Percentiles rank a stretch among this genome's conserved stretches.
Conservation (phyloP, 169 alveolate species). For the Cytauxzoon felis region DNA sequence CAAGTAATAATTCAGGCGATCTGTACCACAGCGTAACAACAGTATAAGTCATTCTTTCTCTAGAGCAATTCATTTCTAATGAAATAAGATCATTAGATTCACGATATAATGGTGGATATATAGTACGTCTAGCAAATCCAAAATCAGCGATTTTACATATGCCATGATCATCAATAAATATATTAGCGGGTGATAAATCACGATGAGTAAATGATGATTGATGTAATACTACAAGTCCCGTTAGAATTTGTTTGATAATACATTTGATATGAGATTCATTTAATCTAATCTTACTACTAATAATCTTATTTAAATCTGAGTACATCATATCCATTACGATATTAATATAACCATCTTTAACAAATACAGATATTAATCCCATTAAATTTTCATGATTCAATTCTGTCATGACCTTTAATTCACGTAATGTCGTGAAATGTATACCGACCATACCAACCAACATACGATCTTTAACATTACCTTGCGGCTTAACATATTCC, state of each 20-base stretch:
- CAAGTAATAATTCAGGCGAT: constrained; percentile 92
- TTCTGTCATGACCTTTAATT: constrained; percentile 86
- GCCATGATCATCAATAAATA: constrained; percentile 75
- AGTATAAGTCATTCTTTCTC: constrained; percentile 76
- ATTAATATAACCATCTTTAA: constrained; percentile 77
- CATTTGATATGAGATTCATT: constrained; percentile 85
- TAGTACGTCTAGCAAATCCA: constrained; percentile 77
- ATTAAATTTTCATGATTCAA: constrained; percentile 84
- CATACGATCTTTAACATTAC: constrained; percentile 67
- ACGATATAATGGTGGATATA: constrained; percentile 53
- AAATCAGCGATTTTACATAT: constrained; percentile 85
- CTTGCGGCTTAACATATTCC: constrained; percentile 73
- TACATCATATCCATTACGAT: constrained; percentile 90
- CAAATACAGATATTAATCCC: constrained; percentile 82
- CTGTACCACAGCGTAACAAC: constrained; percentile 93
- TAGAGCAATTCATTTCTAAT: constrained; percentile 57
- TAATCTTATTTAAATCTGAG: constrained; percentile 85
- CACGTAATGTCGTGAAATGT: constrained; percentile 88
- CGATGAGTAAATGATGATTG: constrained; percentile 74
- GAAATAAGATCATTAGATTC: constrained; percentile 35
- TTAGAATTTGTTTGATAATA: constrained; percentile 75
- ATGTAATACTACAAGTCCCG: constrained; percentile 74
- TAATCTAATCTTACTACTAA: constrained; percentile 82
- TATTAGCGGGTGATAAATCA: constrained; percentile 82
- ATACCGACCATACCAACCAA: constrained; percentile 82